phyloP scores from a whole-genome alignment of 2,329 filamentous ascomycete genomes.

The Colletotrichum lupini region DNA sequence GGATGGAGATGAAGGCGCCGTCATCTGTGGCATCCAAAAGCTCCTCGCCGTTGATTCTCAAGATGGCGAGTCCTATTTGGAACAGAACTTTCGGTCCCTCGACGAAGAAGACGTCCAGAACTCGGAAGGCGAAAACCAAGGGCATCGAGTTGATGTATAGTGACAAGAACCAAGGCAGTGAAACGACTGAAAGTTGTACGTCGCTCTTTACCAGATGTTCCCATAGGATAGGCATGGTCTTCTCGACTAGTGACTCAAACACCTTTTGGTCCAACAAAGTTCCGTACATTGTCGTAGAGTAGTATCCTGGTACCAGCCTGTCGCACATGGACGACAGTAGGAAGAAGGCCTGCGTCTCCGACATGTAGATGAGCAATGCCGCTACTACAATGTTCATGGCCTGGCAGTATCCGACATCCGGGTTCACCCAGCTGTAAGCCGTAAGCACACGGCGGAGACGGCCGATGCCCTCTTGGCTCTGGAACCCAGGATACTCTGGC shows the following conservation, averaged over 20 bases:
- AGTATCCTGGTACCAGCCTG: conserved; percentile 93
- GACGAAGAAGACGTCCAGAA: conserved; percentile 97
- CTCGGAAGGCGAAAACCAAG: conserved; percentile 94
- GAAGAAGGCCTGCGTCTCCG: conserved; percentile 95
- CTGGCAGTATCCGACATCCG: conserved; percentile 97
- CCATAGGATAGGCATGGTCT: conserved; percentile 98
- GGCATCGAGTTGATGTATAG: conserved; percentile 99
- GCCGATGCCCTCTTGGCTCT: conserved; percentile 94
- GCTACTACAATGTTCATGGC: conserved; percentile 99
- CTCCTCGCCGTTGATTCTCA: conserved; percentile 97
- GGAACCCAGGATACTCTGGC: conserved; percentile 96
- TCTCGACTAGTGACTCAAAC: conserved; percentile 97
- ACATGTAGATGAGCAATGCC: conserved; percentile 98
- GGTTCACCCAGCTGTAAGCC: conserved; percentile 97
- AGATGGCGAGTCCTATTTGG: conserved; percentile 95
- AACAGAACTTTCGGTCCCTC: conserved; percentile 98
- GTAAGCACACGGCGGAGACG: conserved; percentile 90
- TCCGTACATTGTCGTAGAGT: conserved; percentile 99
- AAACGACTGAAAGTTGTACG: conserved; percentile 96
- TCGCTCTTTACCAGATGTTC: conserved; percentile 97
- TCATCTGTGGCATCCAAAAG: conserved; percentile 93
- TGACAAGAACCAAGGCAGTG: conserved; percentile 96
- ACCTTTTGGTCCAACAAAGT: conserved; percentile 96
- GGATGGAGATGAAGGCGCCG: conserved; percentile 93
- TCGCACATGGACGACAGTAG: conserved; percentile 92